Evolutionary conservation across 257 asterid species (phyloP).

Genomic region (Solanum bukasovii): DNA sequence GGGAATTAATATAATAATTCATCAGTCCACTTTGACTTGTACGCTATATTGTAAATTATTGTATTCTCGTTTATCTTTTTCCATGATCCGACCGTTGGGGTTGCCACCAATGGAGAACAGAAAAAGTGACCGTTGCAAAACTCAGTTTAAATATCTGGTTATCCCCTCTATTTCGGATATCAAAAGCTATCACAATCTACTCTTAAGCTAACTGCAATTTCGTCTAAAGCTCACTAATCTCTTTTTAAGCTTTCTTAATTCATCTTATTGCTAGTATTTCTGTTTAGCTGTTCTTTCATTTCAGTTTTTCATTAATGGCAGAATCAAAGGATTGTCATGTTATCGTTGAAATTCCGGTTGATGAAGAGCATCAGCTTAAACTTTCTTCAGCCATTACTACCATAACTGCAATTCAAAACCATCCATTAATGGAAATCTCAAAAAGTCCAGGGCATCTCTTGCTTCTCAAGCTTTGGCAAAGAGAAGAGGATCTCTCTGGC

Average conservation of each 20-base stretch:
- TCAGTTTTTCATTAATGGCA: conserved; percentile 27
- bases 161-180: conserved; percentile 2
- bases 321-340: conserved; percentile 52
- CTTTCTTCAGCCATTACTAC: conserved; percentile 15
- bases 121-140: conserved; percentile 57
- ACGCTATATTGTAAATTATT: not conserved
- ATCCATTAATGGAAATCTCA: conserved; percentile 83
- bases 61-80: not conserved
- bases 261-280: not conserved
- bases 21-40: too few species aligned
- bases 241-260: not conserved
- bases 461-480: conserved; percentile 91
- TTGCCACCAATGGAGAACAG: not conserved
- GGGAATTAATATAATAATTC: too few species aligned
- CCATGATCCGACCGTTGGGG: conserved; percentile 22
- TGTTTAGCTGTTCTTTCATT: not conserved
- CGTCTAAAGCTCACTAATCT: not conserved
- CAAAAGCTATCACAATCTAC: conserved; percentile 6
- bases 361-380: conserved; percentile 46
- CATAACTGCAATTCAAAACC: conserved; percentile 41
- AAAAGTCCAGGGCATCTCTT: conserved; percentile 86
- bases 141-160: conserved; percentile 40
- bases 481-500: conserved; percentile 59
- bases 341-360: conserved; percentile 61
- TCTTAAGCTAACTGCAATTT: not conserved